Base-by-base conservation (phyloP, 2,329 filamentous ascomycete species). In the Hypoxylon sp. region DNA sequence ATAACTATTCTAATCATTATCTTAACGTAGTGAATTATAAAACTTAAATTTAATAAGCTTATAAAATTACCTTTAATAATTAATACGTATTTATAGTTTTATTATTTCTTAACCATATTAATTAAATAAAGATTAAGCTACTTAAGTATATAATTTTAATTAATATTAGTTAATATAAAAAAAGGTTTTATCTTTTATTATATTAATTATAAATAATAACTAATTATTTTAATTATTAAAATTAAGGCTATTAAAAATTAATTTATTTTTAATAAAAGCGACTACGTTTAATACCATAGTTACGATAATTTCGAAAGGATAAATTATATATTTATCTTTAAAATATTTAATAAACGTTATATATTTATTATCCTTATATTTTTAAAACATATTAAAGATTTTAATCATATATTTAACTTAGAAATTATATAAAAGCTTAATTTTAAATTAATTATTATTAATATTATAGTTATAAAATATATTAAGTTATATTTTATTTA, bases 251-350 rank as follows among this genome's bases (percentile, higher is more conserved):
- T n/a, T 23, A 48, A 48, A 13, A 13, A 23, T 23, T 25, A 25
- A 25, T 48, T 48, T 5, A 6, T 48, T 25, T 48, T 48, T 48
- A 48, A 48, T 48, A 25, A 48, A 48, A 28, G 21, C 3, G 7
- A 48, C 14, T 48, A 48, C 14, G 13, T 48, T 48, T 48, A 48
- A 48, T 25, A 25, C 14, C 5, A 28, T 25, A 25, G 5, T 21
- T 5, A 13, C 14, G 13, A 25, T 23, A 48, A 23, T 3, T 48
- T 48, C 14, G 14, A 7, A 14, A 5, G 13, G 11, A 48, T 48
- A 25, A 48, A 48, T 48, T n/a, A 48, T 48, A 48, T 48, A 25
- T 48, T 48, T 5, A 1, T 48, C 2, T 48, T 48, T 48, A 48
- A 48, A 14, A 25, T 48, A 48, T 48, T 25, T 48, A 48, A 28